Conservation (phyloP, 805 yeast genomes). For the Candida jianshihensis region DNA sequence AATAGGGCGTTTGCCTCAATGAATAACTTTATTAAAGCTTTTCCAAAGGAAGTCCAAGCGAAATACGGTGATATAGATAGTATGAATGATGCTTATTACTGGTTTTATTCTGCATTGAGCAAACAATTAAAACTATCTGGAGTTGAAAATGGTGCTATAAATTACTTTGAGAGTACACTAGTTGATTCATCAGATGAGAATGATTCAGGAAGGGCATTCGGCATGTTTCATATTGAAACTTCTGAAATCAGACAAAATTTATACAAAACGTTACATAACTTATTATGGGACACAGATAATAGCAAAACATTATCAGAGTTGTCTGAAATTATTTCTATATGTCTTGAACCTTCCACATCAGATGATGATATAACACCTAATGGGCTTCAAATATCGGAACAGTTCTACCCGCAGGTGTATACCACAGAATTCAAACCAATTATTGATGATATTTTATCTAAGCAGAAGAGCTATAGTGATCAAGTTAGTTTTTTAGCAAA, state of each 20-base stretch:
- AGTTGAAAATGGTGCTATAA: not conserved
- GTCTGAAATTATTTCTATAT: conserved; percentile 29
- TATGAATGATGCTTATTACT: conserved; percentile 16
- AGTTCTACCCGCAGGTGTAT: conserved; percentile 35
- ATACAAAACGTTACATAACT: conserved; percentile 27
- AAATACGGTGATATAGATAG: conserved; percentile 10
- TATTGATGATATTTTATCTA: conserved; percentile 3
- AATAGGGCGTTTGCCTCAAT: conserved; percentile 33
- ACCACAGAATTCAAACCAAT: conserved; percentile 20
- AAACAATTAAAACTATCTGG: conserved; percentile 7
- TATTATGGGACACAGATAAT: conserved; percentile 26
- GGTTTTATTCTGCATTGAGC: conserved; percentile 7
- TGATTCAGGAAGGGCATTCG: conserved; percentile 8
- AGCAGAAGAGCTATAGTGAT: conserved; percentile 2
- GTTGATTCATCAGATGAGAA: conserved; percentile 1
- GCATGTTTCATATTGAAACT: conserved; percentile 28
- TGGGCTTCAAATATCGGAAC: conserved; percentile 24
- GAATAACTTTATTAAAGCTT: conserved; percentile 23
- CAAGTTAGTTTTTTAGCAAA: conserved; percentile 13
- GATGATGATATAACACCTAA: conserved; percentile 6
- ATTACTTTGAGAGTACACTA: conserved; percentile 6
- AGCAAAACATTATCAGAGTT: conserved; percentile 17
- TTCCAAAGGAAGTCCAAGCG: conserved; percentile 19
- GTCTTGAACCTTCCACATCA: conserved; percentile 22
- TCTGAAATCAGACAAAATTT: conserved; percentile 23